Evolutionary conservation across 2,329 filamentous ascomycete genomes (phyloP).

Genomic region (Penicillium sp.): DNA sequence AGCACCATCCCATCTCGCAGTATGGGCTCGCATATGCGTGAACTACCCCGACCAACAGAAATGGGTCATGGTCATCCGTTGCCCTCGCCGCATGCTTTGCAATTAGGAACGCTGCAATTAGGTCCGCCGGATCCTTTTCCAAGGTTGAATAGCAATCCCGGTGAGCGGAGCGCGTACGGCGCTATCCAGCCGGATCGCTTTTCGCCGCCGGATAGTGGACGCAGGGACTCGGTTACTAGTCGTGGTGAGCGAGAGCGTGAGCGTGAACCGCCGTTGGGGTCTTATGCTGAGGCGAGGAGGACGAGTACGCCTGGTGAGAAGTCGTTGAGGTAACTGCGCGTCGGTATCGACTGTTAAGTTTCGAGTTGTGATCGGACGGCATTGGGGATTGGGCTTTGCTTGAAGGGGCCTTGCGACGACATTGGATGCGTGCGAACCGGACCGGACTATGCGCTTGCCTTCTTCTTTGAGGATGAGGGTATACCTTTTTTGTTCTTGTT

Average conservation of each 20-base stretch:
- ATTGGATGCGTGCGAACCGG: not conserved
- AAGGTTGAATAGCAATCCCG: conserved; percentile 31
- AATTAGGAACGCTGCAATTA: conserved; percentile 39
- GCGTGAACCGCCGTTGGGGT: conserved; percentile 25
- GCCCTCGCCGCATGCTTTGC: conserved; percentile 39
- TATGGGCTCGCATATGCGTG: conserved; percentile 32
- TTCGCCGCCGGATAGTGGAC: conserved; percentile 34
- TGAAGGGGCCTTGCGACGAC: not conserved
- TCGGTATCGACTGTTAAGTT: not conserved
- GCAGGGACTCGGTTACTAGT: conserved; percentile 35
- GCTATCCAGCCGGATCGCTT: conserved; percentile 33
- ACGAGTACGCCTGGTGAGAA: conserved; percentile 30
- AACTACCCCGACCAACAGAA: conserved; percentile 37
- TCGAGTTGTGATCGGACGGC: not conserved
- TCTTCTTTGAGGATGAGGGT: not conserved
- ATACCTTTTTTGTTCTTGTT: not conserved
- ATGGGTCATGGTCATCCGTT: conserved; percentile 39
- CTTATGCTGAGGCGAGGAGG: conserved; percentile 29
- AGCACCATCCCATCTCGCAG: conserved; percentile 32
- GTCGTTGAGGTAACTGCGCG: not conserved
- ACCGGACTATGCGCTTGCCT: not conserved
- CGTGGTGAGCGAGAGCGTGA: conserved; percentile 24
- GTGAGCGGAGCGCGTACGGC: conserved; percentile 33
- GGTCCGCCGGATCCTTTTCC: conserved; percentile 37
- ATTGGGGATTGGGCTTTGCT: not conserved